Percentiles rank a stretch among this genome's conserved stretches.
Evolutionary conservation across 176 grass and related monocot genomes (phyloP).

Genomic region (Aegilops longissima): DNA sequence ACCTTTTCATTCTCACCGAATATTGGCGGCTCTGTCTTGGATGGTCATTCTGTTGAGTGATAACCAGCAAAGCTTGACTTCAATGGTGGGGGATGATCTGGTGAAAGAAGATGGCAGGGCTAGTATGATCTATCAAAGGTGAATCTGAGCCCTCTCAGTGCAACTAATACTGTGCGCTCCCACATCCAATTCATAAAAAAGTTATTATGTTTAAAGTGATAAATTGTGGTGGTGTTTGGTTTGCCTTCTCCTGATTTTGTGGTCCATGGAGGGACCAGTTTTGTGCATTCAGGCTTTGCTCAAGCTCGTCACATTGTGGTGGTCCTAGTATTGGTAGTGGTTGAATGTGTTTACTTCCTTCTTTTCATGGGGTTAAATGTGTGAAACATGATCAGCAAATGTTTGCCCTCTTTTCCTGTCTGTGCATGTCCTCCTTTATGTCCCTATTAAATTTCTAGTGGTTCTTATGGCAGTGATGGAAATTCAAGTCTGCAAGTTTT

Average conservation of each 20-base stretch:
- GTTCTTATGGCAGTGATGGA: too few relatives aligned
- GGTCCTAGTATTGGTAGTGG: neutral
- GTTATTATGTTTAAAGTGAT: too few relatives aligned
- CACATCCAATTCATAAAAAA: too few relatives aligned
- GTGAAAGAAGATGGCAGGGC: neutral
- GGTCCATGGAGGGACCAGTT: neutral
- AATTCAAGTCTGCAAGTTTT: too few relatives aligned
- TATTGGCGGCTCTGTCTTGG: constrained; percentile 13
- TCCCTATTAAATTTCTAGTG: too few relatives aligned
- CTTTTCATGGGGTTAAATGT: neutral
- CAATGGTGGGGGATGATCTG: neutral
- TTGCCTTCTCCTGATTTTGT: too few relatives aligned
- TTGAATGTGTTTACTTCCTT: neutral
- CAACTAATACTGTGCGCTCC: neutral
- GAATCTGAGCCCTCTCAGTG: constrained; percentile 20
- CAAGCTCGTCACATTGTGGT: neutral
- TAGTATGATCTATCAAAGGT: constrained; percentile 29
- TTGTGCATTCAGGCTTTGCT: neutral
- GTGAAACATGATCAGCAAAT: too few relatives aligned
- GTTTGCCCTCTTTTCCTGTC: too few relatives aligned
- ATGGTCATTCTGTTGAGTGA: constrained; percentile 5
- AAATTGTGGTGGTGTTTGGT: too few relatives aligned
- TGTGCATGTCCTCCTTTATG: too few relatives aligned
- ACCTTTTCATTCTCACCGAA: neutral
- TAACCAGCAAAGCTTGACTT: constrained; percentile 13